Base-by-base conservation (phyloP, 371 early-diverging fungal species). In the Capillidium rhysosporum region DNA sequence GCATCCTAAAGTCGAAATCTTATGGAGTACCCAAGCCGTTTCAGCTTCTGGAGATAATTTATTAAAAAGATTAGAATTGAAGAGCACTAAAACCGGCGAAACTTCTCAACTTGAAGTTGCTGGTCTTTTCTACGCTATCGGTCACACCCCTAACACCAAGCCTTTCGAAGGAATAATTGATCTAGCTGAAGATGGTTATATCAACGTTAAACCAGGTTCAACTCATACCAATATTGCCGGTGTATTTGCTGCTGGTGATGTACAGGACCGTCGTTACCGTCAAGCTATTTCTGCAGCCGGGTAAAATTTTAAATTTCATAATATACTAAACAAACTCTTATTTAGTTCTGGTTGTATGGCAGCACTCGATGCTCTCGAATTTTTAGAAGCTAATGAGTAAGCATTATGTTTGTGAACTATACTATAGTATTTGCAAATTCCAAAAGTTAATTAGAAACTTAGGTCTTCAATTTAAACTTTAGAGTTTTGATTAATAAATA, bases 121-220 rank as follows among this genome's bases (percentile, higher is more conserved):
- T 54, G 99, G 98, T 30, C 70, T 98, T 55, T 98, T 99, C 72
- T 99, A 95, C 70, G 99, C 97, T 43, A 96, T 99, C 61, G 99
- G 99, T 38, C 99, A 99, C 68, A 73, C 66, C 49, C 98, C 98
- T 41, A 94, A 94, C 65, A 89, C 87, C 14, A 55, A 66, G 18
- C 69, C 84, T 55, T 81, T 94, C 58, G 75, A 72, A 68, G 77
- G 73, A 29, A 72, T 76, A 63, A 65, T 95, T 46, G 73, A 81
- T 34, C 60, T 86, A 49, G 87, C 92, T 68, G 72, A 74, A 46
- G 83, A 82, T 54, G 92, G 93, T 54, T 99, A 98, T 68, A 77
- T 99, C 57, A 69, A 79, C 60, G 82, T 87, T 28, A 64, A 79
- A 53, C 83, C 89, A 45, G 84, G 86, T 38, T 79, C 82, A 44